phyloP scores from a whole-genome alignment of 2,329 filamentous ascomycete genomes.

The Trichoderma simmonsii region DNA sequence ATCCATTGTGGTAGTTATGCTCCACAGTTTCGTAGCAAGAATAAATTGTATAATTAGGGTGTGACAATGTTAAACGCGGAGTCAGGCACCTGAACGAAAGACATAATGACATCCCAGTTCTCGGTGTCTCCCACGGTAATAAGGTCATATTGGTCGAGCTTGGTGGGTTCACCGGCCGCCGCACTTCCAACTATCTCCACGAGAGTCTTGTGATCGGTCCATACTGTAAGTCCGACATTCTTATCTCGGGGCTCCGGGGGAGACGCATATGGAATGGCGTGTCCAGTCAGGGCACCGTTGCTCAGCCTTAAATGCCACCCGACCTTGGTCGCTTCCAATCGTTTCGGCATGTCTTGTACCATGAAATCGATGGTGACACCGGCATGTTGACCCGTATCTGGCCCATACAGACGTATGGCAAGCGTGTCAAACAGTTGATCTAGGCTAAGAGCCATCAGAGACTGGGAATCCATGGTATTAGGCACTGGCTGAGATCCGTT shows the following conservation, averaged over 20 bases:
- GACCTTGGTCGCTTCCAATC: neutral
- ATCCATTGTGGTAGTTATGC: neutral
- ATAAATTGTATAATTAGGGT: neutral
- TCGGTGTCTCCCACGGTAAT: neutral
- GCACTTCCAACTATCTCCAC: neutral
- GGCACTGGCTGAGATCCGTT: neutral
- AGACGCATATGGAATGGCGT: neutral
- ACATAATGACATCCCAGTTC: neutral
- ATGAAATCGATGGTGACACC: neutral
- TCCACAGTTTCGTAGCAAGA: neutral
- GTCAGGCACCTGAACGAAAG: neutral
- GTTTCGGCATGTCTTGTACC: neutral
- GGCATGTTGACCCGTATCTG: neutral
- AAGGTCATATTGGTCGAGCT: neutral
- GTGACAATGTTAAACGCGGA: neutral
- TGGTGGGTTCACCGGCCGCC: neutral
- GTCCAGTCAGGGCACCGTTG: neutral
- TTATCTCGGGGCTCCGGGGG: neutral
- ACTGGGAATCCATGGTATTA: neutral
- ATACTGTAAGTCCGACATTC: neutral
- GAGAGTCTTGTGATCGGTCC: neutral
- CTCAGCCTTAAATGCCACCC: neutral
- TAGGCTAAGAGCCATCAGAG: neutral
- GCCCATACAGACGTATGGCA: neutral
- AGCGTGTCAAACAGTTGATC: neutral